Conservation (phyloP, 495 filamentous ascomycete genomes). For the Xylaria intraflava region DNA sequence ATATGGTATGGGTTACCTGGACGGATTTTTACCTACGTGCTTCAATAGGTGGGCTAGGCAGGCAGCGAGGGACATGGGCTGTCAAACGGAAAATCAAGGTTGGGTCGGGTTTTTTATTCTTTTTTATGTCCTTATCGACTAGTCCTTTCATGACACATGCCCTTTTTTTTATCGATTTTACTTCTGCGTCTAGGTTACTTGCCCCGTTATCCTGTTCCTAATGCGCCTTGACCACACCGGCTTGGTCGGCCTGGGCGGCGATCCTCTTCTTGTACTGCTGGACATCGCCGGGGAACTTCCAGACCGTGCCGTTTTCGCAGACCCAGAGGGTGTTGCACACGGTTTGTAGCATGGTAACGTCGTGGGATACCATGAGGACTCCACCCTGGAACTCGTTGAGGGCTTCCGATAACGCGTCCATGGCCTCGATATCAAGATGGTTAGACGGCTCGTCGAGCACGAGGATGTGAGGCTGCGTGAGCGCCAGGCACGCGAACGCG, state of each 20-base stretch:
- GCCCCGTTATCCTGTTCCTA: constrained; percentile 14
- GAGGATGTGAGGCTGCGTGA: constrained; percentile 92
- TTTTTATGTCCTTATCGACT: neutral
- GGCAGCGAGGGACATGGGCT: no score
- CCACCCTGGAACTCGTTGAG: constrained; percentile 84
- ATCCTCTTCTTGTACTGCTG: constrained; percentile 98
- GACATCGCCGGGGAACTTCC: constrained; percentile 92
- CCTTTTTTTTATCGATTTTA: neutral
- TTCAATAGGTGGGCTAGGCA: no score
- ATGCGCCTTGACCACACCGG: constrained; percentile 68
- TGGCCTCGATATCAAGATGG: constrained; percentile 98
- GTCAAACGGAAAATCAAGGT: neutral
- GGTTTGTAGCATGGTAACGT: constrained; percentile 96
- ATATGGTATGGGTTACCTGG: no score
- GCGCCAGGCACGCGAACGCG: constrained; percentile 87
- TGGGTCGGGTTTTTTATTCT: neutral
- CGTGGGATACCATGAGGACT: constrained; percentile 97
- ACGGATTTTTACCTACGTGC: no score
- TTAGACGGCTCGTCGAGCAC: constrained; percentile 98
- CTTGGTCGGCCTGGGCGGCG: constrained; percentile 76
- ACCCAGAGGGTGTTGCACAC: constrained; percentile 95
- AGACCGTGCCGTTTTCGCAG: constrained; percentile 90
- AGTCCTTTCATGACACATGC: neutral
- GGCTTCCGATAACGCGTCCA: constrained; percentile 87
- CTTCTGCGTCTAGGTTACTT: neutral